These are phyloP conservation scores for Trichoderma sp. DNA, from an alignment of 2,329 filamentous ascomycete species.

Conservation along the genomic window DNA sequence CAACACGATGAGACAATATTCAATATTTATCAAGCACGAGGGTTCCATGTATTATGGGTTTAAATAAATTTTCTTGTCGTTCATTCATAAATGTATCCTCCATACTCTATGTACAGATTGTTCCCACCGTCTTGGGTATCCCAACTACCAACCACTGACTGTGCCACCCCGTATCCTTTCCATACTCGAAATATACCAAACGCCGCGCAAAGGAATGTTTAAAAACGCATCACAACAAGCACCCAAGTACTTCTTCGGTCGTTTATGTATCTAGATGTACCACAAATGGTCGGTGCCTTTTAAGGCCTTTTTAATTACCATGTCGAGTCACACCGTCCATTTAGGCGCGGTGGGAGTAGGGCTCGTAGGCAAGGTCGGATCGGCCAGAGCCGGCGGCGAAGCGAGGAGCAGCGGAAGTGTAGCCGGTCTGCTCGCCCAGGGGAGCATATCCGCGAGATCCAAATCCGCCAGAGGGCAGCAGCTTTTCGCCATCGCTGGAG, in stretches of 20 bases:
- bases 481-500: conserved; percentile 50
- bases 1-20: background rate
- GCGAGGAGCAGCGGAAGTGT: conserved; percentile 37
- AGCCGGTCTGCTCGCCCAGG: conserved; percentile 36
- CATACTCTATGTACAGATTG: conserved; percentile 19
- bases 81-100: conserved; percentile 17
- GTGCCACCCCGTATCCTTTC: conserved; percentile 7
- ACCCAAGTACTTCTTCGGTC: background rate
- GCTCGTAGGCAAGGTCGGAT: conserved; percentile 60
- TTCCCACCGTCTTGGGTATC: conserved; percentile 21
- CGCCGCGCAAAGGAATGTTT: conserved; percentile 20
- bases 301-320: background rate
- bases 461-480: conserved; percentile 39
- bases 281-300: background rate
- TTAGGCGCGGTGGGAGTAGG: conserved; percentile 59
- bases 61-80: conserved; percentile 9
- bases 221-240: background rate
- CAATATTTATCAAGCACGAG: background rate
- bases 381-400: conserved; percentile 43
- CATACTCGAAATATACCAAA: conserved; percentile 5
- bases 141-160: conserved; percentile 4
- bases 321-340: background rate
- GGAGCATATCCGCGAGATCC: conserved; percentile 35
- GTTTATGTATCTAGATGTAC: background rate
- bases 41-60: background rate